Conservation (phyloP, 352 stramenopile genomes). For the Phytopythium litorale region DNA sequence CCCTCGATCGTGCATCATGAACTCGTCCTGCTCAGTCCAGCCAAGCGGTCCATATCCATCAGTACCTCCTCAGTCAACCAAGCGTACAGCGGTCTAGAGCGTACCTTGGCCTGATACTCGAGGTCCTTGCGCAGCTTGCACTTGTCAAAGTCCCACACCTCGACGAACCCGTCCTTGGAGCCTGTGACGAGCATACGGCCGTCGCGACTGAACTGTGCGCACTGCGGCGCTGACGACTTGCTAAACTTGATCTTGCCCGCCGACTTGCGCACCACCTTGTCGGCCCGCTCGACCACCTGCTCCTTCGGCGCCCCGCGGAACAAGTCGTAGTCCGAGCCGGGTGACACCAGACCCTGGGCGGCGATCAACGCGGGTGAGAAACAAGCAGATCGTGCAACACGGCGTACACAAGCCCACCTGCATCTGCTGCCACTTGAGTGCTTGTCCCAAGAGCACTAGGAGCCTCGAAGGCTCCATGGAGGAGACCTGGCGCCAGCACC, state of each 20-base stretch:
- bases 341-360: conserved; percentile 48
- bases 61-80: background rate
- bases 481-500: conserved; percentile 13
- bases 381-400: background rate
- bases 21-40: conserved; percentile 60
- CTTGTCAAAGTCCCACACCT: conserved; percentile 92
- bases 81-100: background rate
- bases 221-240: conserved; percentile 78
- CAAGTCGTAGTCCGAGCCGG: conserved; percentile 75
- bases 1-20: conserved; percentile 90
- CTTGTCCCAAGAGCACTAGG: conserved; percentile 84
- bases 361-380: background rate
- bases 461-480: conserved; percentile 86
- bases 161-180: conserved; percentile 94
- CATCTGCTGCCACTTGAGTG: conserved; percentile 89
- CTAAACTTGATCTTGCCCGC: conserved; percentile 89
- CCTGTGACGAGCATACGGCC: conserved; percentile 89
- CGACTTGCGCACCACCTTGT: conserved; percentile 62
- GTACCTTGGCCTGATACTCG: conserved; percentile 88
- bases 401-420: conserved; percentile 24
- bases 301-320: conserved; percentile 68
- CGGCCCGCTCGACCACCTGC: conserved; percentile 42
- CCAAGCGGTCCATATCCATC: background rate
- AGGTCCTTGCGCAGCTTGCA: conserved; percentile 90
- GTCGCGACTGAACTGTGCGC: conserved; percentile 85